Conservation (phyloP, 345 rosid genomes). For the Eutrema heterophyllum region DNA sequence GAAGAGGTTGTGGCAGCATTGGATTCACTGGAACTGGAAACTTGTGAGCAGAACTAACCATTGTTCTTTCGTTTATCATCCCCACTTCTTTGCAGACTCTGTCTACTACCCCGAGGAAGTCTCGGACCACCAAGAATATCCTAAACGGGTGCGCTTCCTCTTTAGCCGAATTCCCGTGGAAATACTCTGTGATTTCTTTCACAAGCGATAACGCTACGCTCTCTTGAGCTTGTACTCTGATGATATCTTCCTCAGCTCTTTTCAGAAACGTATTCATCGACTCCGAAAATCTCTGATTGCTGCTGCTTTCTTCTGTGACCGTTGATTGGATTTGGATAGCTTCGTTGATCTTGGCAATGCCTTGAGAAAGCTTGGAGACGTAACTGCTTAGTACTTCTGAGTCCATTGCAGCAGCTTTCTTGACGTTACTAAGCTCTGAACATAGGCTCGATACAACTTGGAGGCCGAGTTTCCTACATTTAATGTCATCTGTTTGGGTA, state of each 20-base stretch:
- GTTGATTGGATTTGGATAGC: constrained; percentile 38
- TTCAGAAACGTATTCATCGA: constrained; percentile 65
- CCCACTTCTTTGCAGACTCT: constrained; percentile 97
- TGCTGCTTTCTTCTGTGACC: constrained; percentile 36
- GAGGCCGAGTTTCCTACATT: constrained; percentile 83
- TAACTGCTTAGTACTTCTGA: constrained; percentile 81
- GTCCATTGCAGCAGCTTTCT: constrained; percentile 98
- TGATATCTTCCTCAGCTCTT: constrained; percentile 72
- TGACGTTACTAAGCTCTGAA: constrained; percentile 74
- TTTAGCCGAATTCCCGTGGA: constrained; percentile 98
- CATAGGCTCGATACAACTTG: constrained; percentile 86
- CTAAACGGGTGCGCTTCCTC: constrained; percentile 99
- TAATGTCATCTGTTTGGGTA: constrained; percentile 58
- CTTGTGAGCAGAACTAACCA: constrained; percentile 79
- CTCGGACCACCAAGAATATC: constrained; percentile 95
- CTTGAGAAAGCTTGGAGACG: constrained; percentile 75
- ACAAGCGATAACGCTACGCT: constrained; percentile 80
- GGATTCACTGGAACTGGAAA: constrained; percentile 82
- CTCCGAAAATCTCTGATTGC: constrained; percentile 50
- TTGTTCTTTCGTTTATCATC: constrained; percentile 77
- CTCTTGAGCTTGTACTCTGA: constrained; percentile 87
- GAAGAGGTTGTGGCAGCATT: constrained; percentile 48
- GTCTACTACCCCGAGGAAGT: constrained; percentile 76
- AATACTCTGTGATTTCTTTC: constrained; percentile 95
- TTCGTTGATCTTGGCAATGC: constrained; percentile 56